Evolutionary conservation across 768 basidiomycete genomes (phyloP), one percentile per base, ranked within the genome.

Genomic region (Kwoniella sp.): DNA sequence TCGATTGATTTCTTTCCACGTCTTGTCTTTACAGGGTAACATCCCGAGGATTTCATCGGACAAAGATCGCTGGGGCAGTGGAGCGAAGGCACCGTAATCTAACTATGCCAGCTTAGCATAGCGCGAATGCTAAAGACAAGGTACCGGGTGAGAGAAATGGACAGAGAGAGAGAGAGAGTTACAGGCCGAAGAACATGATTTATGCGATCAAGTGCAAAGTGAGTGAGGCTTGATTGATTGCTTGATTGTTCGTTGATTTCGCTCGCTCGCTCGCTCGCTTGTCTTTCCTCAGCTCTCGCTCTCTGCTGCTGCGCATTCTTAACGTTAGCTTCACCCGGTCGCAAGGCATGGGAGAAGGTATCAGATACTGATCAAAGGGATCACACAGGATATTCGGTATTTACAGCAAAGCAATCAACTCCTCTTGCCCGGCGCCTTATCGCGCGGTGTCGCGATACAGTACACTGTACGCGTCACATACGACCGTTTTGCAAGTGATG

Each of bases 181-280:
- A 44, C 7, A 9, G 17, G 40, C 40, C 40, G 40, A 44, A 44
- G 40, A 44, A 19, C 40, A 44, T 9, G 40, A 44, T 6, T 3
- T 6, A 19, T 44, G 17, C 6, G 33, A 33, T 6, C 13, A 6
- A 33, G 33, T 33, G 40, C 17, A 10, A 4, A 44, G 40, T 44
- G 17, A 44, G 40, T 44, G 40, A 44, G 40, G 40, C 40, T 44
- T 44, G 40, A 44, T 44, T 44, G 40, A 44, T 44, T 44, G 40
- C 17, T 19, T 15, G 40, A n/a, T 33, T 33, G 33, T 33, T 33
- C 33, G 33, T 33, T 5, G 7, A 13, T 44, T 44, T 19, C 3
- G 40, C 4, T 15, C 17, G 8, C 4, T 44, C 40, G 33, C 33
- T 33, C 7, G 33, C 33, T 6, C 13, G 33, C n/a, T 33, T 44